These are phyloP conservation scores for Trichomonas vaginalis DNA, from an alignment of 208 protist genomes.

Conservation along the genomic window DNA sequence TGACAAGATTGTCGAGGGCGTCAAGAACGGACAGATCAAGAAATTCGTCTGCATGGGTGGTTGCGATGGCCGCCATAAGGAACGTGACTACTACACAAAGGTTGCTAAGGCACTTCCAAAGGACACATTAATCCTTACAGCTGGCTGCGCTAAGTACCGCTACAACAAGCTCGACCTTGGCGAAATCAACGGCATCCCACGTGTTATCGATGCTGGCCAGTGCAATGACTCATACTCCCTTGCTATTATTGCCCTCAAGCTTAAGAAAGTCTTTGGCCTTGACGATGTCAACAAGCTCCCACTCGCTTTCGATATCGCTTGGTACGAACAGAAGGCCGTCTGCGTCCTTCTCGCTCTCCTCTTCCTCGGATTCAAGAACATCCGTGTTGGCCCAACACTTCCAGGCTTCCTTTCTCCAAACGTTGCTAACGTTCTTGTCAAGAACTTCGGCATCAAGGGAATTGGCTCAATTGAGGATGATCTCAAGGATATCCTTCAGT, in stretches of 20 bases:
- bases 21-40: slow-evolving; percentile 53
- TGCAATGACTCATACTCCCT: slow-evolving; percentile 62
- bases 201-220: slow-evolving; percentile 61
- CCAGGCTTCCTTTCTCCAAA: slow-evolving; percentile 52
- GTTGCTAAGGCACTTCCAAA: slow-evolving; percentile 38
- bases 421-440: slow-evolving; percentile 44
- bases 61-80: slow-evolving; percentile 54
- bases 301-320: slow-evolving; percentile 51
- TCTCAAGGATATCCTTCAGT: background rate
- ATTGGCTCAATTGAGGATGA: background rate
- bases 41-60: slow-evolving; percentile 59
- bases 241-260: slow-evolving; percentile 45
- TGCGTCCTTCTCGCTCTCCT: slow-evolving; percentile 53
- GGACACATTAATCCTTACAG: slow-evolving; percentile 51
- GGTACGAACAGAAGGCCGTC: slow-evolving; percentile 70
- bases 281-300: slow-evolving; percentile 36
- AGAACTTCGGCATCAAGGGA: slow-evolving; percentile 21
- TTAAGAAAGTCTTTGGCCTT: slow-evolving; percentile 31
- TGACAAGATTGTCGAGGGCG: slow-evolving; percentile 39
- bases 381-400: slow-evolving; percentile 51
- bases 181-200: slow-evolving; percentile 36
- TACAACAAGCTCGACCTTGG: background rate
- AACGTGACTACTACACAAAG: slow-evolving; percentile 52
- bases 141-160: slow-evolving; percentile 22
- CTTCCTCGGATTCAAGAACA: slow-evolving; percentile 49